These are phyloP conservation scores for Metschnikowia continentalis DNA, from an alignment of 805 yeast species.

Conservation along the genomic window DNA sequence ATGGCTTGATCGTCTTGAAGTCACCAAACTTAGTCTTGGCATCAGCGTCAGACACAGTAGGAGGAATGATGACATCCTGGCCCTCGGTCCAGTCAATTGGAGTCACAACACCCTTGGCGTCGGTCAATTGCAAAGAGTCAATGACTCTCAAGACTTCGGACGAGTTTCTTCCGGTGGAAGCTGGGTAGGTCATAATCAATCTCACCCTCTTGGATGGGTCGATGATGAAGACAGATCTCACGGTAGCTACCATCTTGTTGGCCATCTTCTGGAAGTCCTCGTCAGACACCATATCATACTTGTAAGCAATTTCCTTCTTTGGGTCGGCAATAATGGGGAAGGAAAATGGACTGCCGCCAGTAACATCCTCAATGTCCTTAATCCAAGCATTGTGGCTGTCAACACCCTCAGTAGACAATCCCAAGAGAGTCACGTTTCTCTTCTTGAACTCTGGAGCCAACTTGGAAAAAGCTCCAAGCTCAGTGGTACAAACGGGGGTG, in stretches of 20 bases:
- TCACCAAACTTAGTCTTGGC: constrained; percentile 61
- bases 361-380: constrained; percentile 63
- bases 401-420: constrained; percentile 61
- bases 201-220: constrained; percentile 64
- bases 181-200: constrained; percentile 63
- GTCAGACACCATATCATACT: constrained; percentile 68
- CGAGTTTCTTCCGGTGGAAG: constrained; percentile 72
- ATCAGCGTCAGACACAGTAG: constrained; percentile 55
- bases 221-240: constrained; percentile 67
- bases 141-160: constrained; percentile 68
- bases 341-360: constrained; percentile 47
- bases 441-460: constrained; percentile 64
- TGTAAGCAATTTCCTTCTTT: constrained; percentile 53
- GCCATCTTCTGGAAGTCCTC: constrained; percentile 65
- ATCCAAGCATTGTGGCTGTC: constrained; percentile 66
- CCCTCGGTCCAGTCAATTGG: constrained; percentile 74
- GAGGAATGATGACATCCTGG: constrained; percentile 70
- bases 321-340: constrained; percentile 73
- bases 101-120: constrained; percentile 57
- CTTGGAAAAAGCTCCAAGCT: constrained; percentile 70
- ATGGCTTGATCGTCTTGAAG: constrained; percentile 57
- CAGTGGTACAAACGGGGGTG: constrained; percentile 79
- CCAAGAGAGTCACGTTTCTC: constrained; percentile 63
- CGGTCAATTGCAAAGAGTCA: constrained; percentile 66
- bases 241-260: constrained; percentile 62